Conservation (phyloP, 805 yeast species). For the Ogataea degrootiae region DNA sequence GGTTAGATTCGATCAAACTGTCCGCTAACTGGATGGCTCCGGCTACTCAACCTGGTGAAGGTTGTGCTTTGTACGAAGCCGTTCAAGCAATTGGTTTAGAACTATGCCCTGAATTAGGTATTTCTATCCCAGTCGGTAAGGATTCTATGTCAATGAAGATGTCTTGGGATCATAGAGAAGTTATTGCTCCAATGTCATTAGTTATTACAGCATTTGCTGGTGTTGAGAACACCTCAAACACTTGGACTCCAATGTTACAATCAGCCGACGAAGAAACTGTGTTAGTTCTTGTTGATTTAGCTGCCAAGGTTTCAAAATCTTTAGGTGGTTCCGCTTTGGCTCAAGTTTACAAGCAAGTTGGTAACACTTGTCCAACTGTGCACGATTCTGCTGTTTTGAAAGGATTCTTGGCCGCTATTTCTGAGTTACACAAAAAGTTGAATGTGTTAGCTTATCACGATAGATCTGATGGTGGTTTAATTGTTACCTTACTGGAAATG, state of each 20-base stretch:
- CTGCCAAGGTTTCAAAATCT: constrained; percentile 46
- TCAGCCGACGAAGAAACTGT: constrained; percentile 47
- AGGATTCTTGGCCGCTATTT: constrained; percentile 63
- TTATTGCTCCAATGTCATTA: constrained; percentile 90
- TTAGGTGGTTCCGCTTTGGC: constrained; percentile 95
- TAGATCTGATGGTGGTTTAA: constrained; percentile 93
- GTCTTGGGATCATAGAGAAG: constrained; percentile 93
- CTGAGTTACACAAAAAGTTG: constrained; percentile 61
- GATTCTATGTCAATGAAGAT: constrained; percentile 99
- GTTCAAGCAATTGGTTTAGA: constrained; percentile 95
- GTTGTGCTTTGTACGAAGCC: constrained; percentile 90
- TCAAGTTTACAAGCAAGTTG: constrained; percentile 87
- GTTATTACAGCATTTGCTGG: constrained; percentile 90
- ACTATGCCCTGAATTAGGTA: constrained; percentile 87
- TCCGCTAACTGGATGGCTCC: constrained; percentile 99
- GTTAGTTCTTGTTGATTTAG: constrained; percentile 77
- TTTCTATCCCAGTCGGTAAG: constrained; percentile 96
- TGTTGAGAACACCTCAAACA: constrained; percentile 74
- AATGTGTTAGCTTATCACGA: constrained; percentile 89
- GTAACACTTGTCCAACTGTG: constrained; percentile 79
- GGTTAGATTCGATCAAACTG: constrained; percentile 69
- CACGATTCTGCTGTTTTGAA: constrained; percentile 61
- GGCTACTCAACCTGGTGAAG: constrained; percentile 92
- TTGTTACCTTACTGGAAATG: constrained; percentile 86
- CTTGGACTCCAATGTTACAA: constrained; percentile 91